phyloP scores from a whole-genome alignment of 2,329 filamentous ascomycete species.

The Aplosporella prunicola region DNA sequence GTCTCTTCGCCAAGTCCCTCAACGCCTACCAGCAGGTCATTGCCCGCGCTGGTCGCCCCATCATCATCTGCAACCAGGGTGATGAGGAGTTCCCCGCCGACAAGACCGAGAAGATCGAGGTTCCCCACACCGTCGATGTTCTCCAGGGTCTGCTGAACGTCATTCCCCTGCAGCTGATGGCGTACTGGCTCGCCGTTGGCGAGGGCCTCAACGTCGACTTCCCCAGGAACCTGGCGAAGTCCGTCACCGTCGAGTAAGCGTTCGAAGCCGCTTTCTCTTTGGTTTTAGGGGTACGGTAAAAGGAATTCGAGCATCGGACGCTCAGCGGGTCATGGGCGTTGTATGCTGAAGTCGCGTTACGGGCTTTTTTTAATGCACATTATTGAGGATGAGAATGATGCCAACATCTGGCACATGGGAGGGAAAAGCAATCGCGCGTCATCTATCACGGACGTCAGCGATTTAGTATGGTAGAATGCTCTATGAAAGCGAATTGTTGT shows the following conservation, averaged over 20 bases:
- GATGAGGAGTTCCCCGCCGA: constrained; percentile 83
- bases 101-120: constrained; percentile 93
- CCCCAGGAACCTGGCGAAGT: constrained; percentile 97
- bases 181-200: constrained; percentile 95
- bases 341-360: constrained; percentile 3
- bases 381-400: neutral
- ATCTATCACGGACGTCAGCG: neutral
- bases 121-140: constrained; percentile 89
- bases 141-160: constrained; percentile 97
- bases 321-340: constrained; percentile 13
- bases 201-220: constrained; percentile 98
- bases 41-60: constrained; percentile 88
- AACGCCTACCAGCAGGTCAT: constrained; percentile 99
- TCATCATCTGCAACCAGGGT: constrained; percentile 91
- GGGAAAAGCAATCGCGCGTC: neutral
- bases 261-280: too few species aligned
- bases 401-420: constrained; percentile 2
- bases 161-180: constrained; percentile 92
- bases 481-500: constrained; percentile 4
- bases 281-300: constrained; percentile 11
- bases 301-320: constrained; percentile 14
- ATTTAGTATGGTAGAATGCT: constrained; percentile 4
- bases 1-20: constrained; percentile 96
- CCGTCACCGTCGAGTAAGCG: constrained; percentile 89
- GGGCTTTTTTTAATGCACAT: constrained; percentile 5